Percentiles rank a stretch among this genome's conserved stretches.
Conservation (phyloP, 164 flowering plant species). For the Vitis riparia region DNA sequence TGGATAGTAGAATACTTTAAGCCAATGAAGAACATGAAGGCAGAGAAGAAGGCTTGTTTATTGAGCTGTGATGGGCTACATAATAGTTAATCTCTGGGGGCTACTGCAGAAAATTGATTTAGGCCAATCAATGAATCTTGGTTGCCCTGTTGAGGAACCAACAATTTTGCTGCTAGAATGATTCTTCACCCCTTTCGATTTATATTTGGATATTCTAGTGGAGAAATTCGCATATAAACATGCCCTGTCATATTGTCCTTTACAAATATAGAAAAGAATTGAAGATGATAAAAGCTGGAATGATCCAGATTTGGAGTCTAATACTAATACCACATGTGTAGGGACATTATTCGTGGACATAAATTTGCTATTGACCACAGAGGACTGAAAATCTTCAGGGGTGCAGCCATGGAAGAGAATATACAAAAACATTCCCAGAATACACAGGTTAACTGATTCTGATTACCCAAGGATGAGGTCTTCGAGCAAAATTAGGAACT, state of each 20-base stretch:
- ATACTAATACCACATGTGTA: background rate
- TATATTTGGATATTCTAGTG: no score
- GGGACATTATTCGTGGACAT: background rate
- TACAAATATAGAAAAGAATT: background rate
- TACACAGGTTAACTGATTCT: no score
- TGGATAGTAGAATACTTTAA: slow-evolving; percentile 12
- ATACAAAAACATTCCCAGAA: background rate
- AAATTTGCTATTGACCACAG: background rate
- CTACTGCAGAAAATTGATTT: background rate
- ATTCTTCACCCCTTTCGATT: background rate
- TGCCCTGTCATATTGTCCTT: background rate
- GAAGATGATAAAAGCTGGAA: background rate
- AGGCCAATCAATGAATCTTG: slow-evolving; percentile 10
- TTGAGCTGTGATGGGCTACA: background rate
- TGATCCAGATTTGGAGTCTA: background rate
- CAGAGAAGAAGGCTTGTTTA: background rate
- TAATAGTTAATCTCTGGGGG: slow-evolving; percentile 4
- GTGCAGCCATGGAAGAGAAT: background rate
- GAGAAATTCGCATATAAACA: background rate
- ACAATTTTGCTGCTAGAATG: slow-evolving; percentile 14
- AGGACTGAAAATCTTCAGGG: background rate
- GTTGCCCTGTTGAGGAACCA: background rate
- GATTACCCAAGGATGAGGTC: no score
- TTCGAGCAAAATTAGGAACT: background rate
- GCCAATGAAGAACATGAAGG: background rate